These are phyloP conservation scores for Heliamphora pulchella DNA, from an alignment of 179 eudicot species.

Conservation along the genomic window DNA sequence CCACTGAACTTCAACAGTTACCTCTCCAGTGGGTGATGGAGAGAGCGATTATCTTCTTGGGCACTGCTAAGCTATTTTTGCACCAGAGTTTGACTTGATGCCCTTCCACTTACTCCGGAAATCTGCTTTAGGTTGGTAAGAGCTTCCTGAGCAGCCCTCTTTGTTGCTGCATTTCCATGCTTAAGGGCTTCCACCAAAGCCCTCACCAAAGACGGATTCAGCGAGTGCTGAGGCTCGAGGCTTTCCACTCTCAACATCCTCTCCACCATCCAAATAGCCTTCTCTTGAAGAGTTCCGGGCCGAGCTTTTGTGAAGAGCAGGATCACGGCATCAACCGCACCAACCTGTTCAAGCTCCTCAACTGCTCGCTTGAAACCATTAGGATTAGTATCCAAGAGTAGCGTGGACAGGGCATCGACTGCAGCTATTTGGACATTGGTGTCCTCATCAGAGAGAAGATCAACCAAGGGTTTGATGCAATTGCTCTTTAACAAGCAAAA, in stretches of 20 bases:
- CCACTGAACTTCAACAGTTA: no score
- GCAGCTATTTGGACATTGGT: conserved; percentile 46
- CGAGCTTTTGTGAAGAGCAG: conserved; percentile 39
- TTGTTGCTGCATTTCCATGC: conserved; percentile 45
- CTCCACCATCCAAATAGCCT: conserved; percentile 50
- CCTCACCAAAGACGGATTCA: conserved; percentile 43
- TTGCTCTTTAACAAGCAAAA: conserved; percentile 47
- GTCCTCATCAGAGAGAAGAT: conserved; percentile 37
- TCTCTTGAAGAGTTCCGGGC: conserved; percentile 64
- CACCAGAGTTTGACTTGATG: conserved; percentile 31
- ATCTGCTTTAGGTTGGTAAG: conserved; percentile 53
- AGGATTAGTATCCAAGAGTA: conserved; percentile 25
- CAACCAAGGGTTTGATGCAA: conserved; percentile 47
- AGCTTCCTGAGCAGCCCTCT: conserved; percentile 51
- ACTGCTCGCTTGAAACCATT: conserved; percentile 33
- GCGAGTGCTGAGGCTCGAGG: conserved; percentile 26
- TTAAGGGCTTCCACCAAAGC: conserved; percentile 62
- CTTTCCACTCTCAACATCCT: conserved; percentile 43
- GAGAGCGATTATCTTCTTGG: no score
- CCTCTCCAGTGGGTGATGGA: no score
- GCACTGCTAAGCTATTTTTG: conserved; percentile 28
- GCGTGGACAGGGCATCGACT: conserved; percentile 55
- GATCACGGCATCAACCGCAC: conserved; percentile 39
- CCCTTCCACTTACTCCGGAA: conserved; percentile 56
- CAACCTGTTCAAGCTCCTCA: conserved; percentile 49